Base-by-base conservation (phyloP, 441 rosid species). In the Arabidopsis lyrata region DNA sequence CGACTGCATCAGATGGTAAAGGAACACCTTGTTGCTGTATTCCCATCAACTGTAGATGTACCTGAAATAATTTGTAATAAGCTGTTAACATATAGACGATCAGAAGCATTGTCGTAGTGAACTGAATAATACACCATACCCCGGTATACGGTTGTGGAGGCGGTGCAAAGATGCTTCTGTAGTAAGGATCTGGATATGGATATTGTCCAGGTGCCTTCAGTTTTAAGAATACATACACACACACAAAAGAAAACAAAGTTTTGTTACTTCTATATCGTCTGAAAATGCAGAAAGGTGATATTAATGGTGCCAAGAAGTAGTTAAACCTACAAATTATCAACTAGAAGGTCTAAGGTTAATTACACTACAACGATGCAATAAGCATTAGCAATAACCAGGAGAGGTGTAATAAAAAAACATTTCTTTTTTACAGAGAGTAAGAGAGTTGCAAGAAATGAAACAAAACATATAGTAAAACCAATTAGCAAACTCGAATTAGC, bases 1-100 rank as follows among this genome's bases (percentile, higher is more conserved):
- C 98, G 59, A 92, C 87, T 65, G 92, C 87, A 76, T 87, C 96
- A 38, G 97, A 80, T 75, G 95, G 91, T 76, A 94, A 78, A 48
- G 95, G 97, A 75, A 91, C 91, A 77, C 92, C 96, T 80, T 90
- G 92, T 81, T 91, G 96, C 83, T 94, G 98, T 68, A 91, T 83
- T 77, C 92, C 95, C 97, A 94, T 90, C 18, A 91, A 80, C 85
- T 93, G 96, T 72, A 90, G 81, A 79, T 90, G 93, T 70, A 88
- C 93, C 97, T 88, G 78, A 65, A 73, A 73, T 42, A 15, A 66
- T 74, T 29, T 18, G 60, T 36, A 56, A 12, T 7, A 15, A 12
- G 35, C 11, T 66, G 36, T 66, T 58, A 24, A 45, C 32, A 53
- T 39, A 54, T 27, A 68, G 3, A 1, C 66, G 5, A 45, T 24